phyloP scores from a whole-genome alignment of 371 early-diverging fungal genomes.

The Parasitella parasitica region DNA sequence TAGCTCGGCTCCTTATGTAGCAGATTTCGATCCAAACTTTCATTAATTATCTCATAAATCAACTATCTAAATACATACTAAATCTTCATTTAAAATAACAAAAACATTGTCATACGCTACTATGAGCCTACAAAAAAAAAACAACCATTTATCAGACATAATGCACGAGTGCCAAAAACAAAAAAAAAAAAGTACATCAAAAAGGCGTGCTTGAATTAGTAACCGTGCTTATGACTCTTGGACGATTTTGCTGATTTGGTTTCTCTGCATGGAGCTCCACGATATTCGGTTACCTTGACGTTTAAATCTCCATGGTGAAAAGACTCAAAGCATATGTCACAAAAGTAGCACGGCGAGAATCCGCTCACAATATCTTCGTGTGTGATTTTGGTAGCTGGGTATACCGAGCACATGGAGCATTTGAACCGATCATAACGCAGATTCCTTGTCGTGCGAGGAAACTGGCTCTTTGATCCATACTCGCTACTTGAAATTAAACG shows the following conservation, averaged over 20 bases:
- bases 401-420: constrained; percentile 68
- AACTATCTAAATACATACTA: too few species aligned
- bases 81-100: too few species aligned
- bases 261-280: constrained; percentile 9
- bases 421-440: constrained; percentile 49
- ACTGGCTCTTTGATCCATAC: constrained; percentile 32
- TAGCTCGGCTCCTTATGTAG: too few species aligned
- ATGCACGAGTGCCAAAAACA: too few species aligned
- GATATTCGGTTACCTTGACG: constrained; percentile 2
- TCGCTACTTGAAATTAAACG: constrained; percentile 44
- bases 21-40: too few species aligned
- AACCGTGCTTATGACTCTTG: neutral
- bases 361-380: constrained; percentile 70
- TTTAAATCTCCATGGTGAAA: constrained; percentile 45
- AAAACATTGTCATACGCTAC: too few species aligned
- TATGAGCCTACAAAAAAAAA: too few species aligned
- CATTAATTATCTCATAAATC: too few species aligned
- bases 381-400: constrained; percentile 64
- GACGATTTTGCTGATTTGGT: neutral
- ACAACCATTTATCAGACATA: too few species aligned
- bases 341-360: constrained; percentile 76
- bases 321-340: constrained; percentile 66
- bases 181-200: too few species aligned
- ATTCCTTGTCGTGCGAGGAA: constrained; percentile 55
- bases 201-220: neutral